Conservation (phyloP, 1,284 basidiomycete genomes). For the Sanghuangporus sanghuang region DNA sequence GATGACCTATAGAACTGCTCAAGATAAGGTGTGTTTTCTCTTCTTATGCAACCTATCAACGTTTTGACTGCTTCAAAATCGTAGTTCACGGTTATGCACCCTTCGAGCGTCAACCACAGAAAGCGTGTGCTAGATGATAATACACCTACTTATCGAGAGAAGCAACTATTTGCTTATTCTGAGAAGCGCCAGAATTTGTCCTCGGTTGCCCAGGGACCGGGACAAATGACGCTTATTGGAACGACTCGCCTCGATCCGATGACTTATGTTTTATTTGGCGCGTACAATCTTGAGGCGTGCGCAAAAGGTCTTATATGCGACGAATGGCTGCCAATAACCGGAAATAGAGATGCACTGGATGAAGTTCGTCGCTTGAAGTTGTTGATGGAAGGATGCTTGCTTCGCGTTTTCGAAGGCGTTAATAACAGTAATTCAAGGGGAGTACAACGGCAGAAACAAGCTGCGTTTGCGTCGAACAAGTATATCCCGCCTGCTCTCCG, state of each 20-base stretch:
- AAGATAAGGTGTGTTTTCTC: slow-evolving; percentile 73
- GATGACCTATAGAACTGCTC: slow-evolving; percentile 70
- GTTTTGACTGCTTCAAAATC: slow-evolving; percentile 17
- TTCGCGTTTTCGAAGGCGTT: slow-evolving; percentile 90
- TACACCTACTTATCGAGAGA: slow-evolving; percentile 46
- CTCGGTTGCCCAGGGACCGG: slow-evolving; percentile 35
- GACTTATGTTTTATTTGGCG: slow-evolving; percentile 91
- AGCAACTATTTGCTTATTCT: slow-evolving; percentile 79
- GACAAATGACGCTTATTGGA: slow-evolving; percentile 70
- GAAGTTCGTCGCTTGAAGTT: slow-evolving; percentile 82
- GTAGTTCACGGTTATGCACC: slow-evolving; percentile 74
- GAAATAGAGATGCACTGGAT: slow-evolving; percentile 74
- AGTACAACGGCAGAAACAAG: slow-evolving; percentile 31
- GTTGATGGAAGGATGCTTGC: slow-evolving; percentile 81
- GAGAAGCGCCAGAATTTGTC: slow-evolving; percentile 84
- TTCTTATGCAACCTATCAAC: slow-evolving; percentile 4
- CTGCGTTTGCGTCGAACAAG: slow-evolving; percentile 28
- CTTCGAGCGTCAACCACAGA: slow-evolving; percentile 82
- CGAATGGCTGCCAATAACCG: slow-evolving; percentile 85
- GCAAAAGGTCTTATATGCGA: slow-evolving; percentile 81
- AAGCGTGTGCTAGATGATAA: slow-evolving; percentile 48
- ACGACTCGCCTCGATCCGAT: slow-evolving; percentile 89
- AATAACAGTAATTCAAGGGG: slow-evolving; percentile 28
- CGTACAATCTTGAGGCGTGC: slow-evolving; percentile 68
- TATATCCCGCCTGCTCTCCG: slow-evolving; percentile 29